A percentile compares a stretch with the other conserved stretches of the same genome.
These are phyloP conservation scores for Penicillium atrosanguineum DNA, from an alignment of 495 filamentous ascomycete species.

Conservation along the genomic window DNA sequence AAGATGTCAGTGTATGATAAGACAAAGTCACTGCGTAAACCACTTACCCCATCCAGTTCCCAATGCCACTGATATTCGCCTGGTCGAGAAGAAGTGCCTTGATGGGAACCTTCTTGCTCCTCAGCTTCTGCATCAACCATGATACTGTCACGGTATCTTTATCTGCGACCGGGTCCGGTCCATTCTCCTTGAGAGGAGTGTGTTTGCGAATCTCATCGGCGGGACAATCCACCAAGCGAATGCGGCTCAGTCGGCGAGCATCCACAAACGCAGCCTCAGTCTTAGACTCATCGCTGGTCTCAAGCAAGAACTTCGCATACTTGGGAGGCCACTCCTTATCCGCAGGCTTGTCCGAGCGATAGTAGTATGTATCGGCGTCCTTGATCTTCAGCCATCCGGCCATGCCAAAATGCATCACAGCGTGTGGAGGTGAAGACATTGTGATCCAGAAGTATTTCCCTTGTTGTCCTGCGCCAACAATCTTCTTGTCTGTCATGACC, in stretches of 20 bases:
- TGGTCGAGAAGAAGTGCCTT: conserved; percentile 89
- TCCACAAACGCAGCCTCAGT: conserved; percentile 85
- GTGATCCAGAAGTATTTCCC: conserved; percentile 95
- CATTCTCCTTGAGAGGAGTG: conserved; percentile 81
- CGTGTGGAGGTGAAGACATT: conserved; percentile 75
- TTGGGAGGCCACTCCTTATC: conserved; percentile 82
- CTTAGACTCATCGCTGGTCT: conserved; percentile 56
- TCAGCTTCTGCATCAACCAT: conserved; percentile 68
- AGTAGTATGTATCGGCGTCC: conserved; percentile 71
- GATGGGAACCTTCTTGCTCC: conserved; percentile 72
- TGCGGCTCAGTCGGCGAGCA: conserved; percentile 66
- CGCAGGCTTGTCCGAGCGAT: conserved; percentile 61
- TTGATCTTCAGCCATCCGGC: conserved; percentile 84
- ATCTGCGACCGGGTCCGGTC: conserved; percentile 89
- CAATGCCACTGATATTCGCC: conserved; percentile 85
- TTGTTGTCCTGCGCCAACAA: conserved; percentile 73
- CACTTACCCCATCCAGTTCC: conserved; percentile 89
- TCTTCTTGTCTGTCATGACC: conserved; percentile 72
- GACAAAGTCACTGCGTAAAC: background rate
- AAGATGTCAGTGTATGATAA: conserved; percentile 10
- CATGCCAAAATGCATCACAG: conserved; percentile 92
- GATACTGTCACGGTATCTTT: conserved; percentile 67
- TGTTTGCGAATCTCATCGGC: conserved; percentile 72
- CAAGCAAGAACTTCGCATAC: conserved; percentile 81
- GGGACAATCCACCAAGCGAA: conserved; percentile 79